phyloP scores from a whole-genome alignment of 108 stramenopile genomes.

The Epipyxis sp. region DNA sequence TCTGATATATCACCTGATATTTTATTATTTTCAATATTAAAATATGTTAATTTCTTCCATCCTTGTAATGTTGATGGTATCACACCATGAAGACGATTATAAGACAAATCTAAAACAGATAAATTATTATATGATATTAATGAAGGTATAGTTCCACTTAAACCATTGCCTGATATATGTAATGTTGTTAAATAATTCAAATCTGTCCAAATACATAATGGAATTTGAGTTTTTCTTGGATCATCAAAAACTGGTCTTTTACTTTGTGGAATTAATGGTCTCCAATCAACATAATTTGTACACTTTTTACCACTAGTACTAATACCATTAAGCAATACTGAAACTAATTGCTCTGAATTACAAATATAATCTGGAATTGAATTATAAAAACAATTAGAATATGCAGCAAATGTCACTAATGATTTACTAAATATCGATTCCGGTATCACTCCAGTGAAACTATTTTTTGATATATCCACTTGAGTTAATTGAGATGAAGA shows the following conservation, averaged over 20 bases:
- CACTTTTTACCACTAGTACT: background rate
- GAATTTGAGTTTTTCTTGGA: too few relatives aligned
- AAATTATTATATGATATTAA: background rate
- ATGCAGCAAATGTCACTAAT: background rate
- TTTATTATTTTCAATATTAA: slow-evolving; percentile 3
- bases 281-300: background rate
- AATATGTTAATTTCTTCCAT: background rate
- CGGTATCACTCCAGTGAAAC: slow-evolving; percentile 2
- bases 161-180: slow-evolving; percentile 15
- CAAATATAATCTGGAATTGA: slow-evolving; percentile 18
- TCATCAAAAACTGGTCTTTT: background rate
- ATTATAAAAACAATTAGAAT: background rate
- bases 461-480: background rate
- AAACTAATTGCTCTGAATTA: background rate
- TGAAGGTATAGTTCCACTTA: slow-evolving; percentile 7
- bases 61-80: background rate
- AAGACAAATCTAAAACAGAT: slow-evolving; percentile 1
- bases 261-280: background rate
- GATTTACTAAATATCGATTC: background rate
- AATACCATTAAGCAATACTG: background rate
- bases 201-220: slow-evolving; percentile 12
- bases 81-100: background rate
- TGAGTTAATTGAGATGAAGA: background rate
- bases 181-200: slow-evolving; percentile 1
- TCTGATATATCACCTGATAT: background rate